A percentile compares a stretch with the other conserved stretches of the same genome.
Evolutionary conservation across 495 filamentous ascomycete species (phyloP).

Genomic region (Rusavskia elegans): DNA sequence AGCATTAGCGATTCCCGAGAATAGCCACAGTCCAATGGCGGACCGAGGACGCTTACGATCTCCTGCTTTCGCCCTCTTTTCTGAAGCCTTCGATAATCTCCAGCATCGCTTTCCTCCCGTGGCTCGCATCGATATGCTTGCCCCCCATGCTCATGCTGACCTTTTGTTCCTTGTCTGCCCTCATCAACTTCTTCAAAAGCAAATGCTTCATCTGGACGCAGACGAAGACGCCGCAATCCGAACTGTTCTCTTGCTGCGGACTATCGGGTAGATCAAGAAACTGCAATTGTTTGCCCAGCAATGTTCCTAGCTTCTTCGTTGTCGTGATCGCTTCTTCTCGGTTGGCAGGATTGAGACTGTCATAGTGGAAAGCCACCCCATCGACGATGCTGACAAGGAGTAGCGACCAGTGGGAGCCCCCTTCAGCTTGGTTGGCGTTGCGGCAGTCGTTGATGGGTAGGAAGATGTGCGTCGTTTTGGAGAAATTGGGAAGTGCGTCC

Average conservation of each 20-base stretch:
- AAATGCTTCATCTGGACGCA: slow-evolving; percentile 86
- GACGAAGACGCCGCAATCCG: slow-evolving; percentile 92
- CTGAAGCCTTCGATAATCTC: slow-evolving; percentile 67
- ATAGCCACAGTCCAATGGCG: not conserved
- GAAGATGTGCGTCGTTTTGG: slow-evolving; percentile 80
- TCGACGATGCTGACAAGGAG: slow-evolving; percentile 81
- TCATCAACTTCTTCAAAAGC: slow-evolving; percentile 66
- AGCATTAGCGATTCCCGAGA: not conserved
- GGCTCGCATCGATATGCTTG: slow-evolving; percentile 57
- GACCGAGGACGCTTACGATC: slow-evolving; percentile 43
- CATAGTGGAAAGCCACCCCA: slow-evolving; percentile 90
- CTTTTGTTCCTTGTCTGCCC: slow-evolving; percentile 58
- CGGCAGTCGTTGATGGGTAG: slow-evolving; percentile 86
- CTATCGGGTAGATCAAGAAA: slow-evolving; percentile 69
- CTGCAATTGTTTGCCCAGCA: slow-evolving; percentile 48
- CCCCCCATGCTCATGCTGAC: slow-evolving; percentile 86
- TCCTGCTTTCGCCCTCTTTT: slow-evolving; percentile 65
- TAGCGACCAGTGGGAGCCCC: slow-evolving; percentile 88
- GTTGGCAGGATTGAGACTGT: slow-evolving; percentile 70
- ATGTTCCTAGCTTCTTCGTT: slow-evolving; percentile 38
- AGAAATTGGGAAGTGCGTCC: slow-evolving; percentile 64
- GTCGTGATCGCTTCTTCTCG: slow-evolving; percentile 51
- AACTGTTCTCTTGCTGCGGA: slow-evolving; percentile 83
- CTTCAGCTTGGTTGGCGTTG: slow-evolving; percentile 61
- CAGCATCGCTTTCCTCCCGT: slow-evolving; percentile 74